phyloP scores from a whole-genome alignment of 768 basidiomycete genomes.

The Tremella yokohamensis region DNA sequence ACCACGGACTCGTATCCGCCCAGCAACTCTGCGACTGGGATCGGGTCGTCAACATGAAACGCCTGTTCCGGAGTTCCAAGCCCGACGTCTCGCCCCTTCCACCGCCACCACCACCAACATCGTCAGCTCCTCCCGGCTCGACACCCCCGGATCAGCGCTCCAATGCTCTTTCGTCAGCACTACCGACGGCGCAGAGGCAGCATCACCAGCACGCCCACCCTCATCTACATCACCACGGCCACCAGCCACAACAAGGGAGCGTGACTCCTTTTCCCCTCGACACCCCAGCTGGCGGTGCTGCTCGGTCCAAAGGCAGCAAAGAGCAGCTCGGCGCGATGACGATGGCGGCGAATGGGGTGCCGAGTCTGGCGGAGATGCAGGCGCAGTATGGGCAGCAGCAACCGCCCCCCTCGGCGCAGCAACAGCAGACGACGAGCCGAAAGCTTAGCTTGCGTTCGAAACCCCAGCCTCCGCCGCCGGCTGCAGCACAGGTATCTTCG shows the following conservation, averaged over 20 bases:
- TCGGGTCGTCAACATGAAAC: slow-evolving; percentile 28
- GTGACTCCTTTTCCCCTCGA: slow-evolving; percentile 1
- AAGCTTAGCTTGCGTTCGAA: slow-evolving; percentile 13
- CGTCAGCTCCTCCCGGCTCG: slow-evolving; percentile 8
- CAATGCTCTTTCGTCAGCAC: no score
- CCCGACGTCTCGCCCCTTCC: slow-evolving; percentile 34
- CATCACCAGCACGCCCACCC: slow-evolving; percentile 1
- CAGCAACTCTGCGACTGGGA: no score
- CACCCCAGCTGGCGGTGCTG: no score
- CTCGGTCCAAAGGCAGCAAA: not conserved
- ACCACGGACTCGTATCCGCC: no score
- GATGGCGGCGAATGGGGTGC: not conserved
- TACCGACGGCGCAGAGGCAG: no score
- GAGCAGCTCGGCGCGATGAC: not conserved
- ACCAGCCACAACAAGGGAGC: not conserved
- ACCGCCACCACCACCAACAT: slow-evolving; percentile 22
- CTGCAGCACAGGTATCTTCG: not conserved
- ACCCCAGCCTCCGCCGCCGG: slow-evolving; percentile 5
- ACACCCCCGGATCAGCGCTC: not conserved
- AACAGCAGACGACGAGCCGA: slow-evolving; percentile 23
- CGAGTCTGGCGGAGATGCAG: not conserved
- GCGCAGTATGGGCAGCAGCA: slow-evolving; percentile 26
- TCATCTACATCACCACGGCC: slow-evolving; percentile 9
- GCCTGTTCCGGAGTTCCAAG: slow-evolving; percentile 40
- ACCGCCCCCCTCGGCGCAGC: slow-evolving; percentile 3